Percentiles rank a stretch among this genome's conserved stretches.
Evolutionary conservation across 306 rosid genomes (phyloP).

Genomic region (Prunus armeniaca): DNA sequence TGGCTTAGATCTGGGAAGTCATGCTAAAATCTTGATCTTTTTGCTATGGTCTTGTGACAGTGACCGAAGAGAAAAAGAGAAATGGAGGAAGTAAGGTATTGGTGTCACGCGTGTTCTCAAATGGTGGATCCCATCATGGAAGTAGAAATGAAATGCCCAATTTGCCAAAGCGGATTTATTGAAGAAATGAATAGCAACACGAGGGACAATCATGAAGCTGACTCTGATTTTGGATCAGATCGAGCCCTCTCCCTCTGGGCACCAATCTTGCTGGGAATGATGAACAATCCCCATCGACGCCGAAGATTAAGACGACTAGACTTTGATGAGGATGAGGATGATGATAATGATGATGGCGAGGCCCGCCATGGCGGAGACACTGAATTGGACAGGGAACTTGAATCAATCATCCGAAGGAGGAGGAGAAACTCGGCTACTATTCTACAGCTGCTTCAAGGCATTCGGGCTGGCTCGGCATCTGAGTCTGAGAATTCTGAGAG

Average conservation of each 20-base stretch:
- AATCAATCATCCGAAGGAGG: slow-evolving; percentile 56
- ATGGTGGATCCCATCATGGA: slow-evolving; percentile 57
- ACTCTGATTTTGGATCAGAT: slow-evolving; percentile 47
- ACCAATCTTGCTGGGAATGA: slow-evolving; percentile 74
- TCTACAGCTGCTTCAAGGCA: slow-evolving; percentile 72
- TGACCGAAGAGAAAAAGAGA: background rate
- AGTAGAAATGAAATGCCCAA: slow-evolving; percentile 60
- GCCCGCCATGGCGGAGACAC: slow-evolving; percentile 31
- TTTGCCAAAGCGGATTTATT: slow-evolving; percentile 58
- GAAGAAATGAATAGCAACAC: slow-evolving; percentile 45
- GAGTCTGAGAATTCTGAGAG: slow-evolving; percentile 47
- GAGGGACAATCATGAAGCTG: slow-evolving; percentile 27
- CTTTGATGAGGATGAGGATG: slow-evolving; percentile 41
- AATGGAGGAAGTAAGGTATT: slow-evolving; percentile 68
- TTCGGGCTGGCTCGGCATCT: slow-evolving; percentile 62
- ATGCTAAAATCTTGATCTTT: background rate
- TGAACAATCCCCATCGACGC: slow-evolving; percentile 56
- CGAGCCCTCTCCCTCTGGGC: slow-evolving; percentile 75
- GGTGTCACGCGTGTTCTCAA: slow-evolving; percentile 66
- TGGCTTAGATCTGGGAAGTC: background rate
- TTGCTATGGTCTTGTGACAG: background rate
- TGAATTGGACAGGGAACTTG: slow-evolving; percentile 53
- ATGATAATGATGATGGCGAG: slow-evolving; percentile 22
- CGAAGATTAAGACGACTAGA: slow-evolving; percentile 43
- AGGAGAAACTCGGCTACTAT: slow-evolving; percentile 67